A percentile compares a stretch with the other conserved stretches of the same genome.
Evolutionary conservation across 2,329 filamentous ascomycete genomes (phyloP).

Genomic region (Alternaria solani): DNA sequence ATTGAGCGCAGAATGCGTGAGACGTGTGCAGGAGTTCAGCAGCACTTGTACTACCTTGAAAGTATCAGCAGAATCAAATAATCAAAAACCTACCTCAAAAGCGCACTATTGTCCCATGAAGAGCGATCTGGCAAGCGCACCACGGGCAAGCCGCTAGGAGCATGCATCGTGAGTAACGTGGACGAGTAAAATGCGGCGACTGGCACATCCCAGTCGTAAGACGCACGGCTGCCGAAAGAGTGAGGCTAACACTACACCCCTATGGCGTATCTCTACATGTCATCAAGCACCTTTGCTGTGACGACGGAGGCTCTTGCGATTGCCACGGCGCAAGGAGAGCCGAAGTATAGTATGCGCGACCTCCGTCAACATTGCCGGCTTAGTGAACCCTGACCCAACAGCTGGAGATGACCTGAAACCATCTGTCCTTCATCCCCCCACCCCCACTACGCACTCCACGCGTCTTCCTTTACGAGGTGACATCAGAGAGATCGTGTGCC

Average conservation of each 20-base stretch:
- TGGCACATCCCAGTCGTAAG: slow-evolving; percentile 29
- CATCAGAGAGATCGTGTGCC: slow-evolving; percentile 35
- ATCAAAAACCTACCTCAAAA: slow-evolving; percentile 20
- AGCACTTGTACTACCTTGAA: slow-evolving; percentile 25
- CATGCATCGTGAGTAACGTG: slow-evolving; percentile 41
- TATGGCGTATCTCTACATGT: slow-evolving; percentile 39
- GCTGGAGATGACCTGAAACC: slow-evolving; percentile 35
- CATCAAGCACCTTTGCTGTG: slow-evolving; percentile 37
- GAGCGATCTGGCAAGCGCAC: slow-evolving; percentile 12
- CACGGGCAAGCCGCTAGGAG: slow-evolving; percentile 35
- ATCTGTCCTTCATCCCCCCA: slow-evolving; percentile 29
- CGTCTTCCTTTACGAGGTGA: slow-evolving; percentile 34
- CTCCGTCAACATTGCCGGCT: slow-evolving; percentile 22
- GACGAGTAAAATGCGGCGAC: slow-evolving; percentile 39
- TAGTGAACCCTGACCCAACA: slow-evolving; percentile 26
- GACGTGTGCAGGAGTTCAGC: slow-evolving; percentile 23
- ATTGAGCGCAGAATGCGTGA: slow-evolving; percentile 22
- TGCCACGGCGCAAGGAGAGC: slow-evolving; percentile 24
- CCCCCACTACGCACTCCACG: slow-evolving; percentile 36
- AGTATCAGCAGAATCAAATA: slow-evolving; percentile 22
- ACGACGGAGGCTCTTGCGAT: slow-evolving; percentile 27
- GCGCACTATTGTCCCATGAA: slow-evolving; percentile 20
- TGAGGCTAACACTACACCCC: slow-evolving; percentile 43
- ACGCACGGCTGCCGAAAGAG: slow-evolving; percentile 35
- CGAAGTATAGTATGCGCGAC: slow-evolving; percentile 30